Evolutionary conservation across 2,329 filamentous ascomycete species (phyloP).

Genomic region (Bertia moriformis): DNA sequence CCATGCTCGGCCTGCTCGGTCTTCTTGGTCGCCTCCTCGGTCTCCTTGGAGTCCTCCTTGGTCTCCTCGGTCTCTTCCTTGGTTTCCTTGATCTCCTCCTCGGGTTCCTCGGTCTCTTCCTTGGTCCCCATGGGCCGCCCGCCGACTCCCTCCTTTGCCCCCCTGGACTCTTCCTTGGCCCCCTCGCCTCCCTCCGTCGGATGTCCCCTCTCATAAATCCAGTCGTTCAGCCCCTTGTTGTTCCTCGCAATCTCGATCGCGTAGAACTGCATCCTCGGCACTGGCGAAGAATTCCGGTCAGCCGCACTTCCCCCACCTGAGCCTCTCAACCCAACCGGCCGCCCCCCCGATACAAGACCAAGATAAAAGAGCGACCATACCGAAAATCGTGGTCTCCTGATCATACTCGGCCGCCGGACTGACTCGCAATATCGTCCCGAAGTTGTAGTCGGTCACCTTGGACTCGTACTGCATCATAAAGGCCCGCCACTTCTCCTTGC

Average conservation of each 20-base stretch:
- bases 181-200: constrained; percentile 28
- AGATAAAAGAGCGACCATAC: constrained; percentile 26
- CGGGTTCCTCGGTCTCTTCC: too few relatives aligned
- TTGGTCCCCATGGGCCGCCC: background rate
- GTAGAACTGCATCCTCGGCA: constrained; percentile 64
- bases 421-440: constrained; percentile 79
- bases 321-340: too few relatives aligned
- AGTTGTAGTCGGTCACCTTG: constrained; percentile 93
- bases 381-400: constrained; percentile 81
- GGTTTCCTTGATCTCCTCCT: too few relatives aligned
- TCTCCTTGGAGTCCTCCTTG: too few relatives aligned
- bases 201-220: constrained; percentile 80
- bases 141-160: background rate
- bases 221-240: constrained; percentile 80
- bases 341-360: background rate
- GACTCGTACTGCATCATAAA: constrained; percentile 93
- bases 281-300: constrained; percentile 10
- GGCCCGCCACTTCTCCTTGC: constrained; percentile 87
- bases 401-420: constrained; percentile 73
- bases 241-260: constrained; percentile 71
- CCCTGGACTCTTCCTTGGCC: constrained; percentile 9
- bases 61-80: too few relatives aligned
- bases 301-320: constrained; percentile 37
- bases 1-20: too few relatives aligned
- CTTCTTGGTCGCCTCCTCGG: too few relatives aligned